phyloP scores from a whole-genome alignment of 2,329 filamentous ascomycete species.

The Cladophialophora immunda region DNA sequence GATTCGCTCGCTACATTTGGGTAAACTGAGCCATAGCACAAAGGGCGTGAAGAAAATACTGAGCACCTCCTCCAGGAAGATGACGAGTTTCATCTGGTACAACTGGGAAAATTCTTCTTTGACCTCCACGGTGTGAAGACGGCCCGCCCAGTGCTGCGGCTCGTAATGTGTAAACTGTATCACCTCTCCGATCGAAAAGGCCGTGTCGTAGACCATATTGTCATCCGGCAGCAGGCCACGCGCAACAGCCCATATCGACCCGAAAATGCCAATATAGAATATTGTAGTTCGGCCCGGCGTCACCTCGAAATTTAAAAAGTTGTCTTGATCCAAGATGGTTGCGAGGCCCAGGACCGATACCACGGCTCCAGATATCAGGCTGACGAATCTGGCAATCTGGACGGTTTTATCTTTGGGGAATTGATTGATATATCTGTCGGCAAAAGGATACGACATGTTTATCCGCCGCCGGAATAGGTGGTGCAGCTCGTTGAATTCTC shows the following conservation, averaged over 20 bases:
- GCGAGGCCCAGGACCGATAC: slow-evolving; percentile 84
- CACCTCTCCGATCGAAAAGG: slow-evolving; percentile 86
- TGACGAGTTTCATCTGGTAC: slow-evolving; percentile 90
- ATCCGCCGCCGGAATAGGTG: slow-evolving; percentile 90
- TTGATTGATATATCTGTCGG: slow-evolving; percentile 90
- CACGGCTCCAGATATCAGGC: slow-evolving; percentile 86
- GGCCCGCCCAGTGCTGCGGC: slow-evolving; percentile 85
- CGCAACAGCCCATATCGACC: slow-evolving; percentile 82
- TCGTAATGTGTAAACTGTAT: slow-evolving; percentile 93
- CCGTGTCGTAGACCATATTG: slow-evolving; percentile 87
- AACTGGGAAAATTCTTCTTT: slow-evolving; percentile 88
- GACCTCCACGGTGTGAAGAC: slow-evolving; percentile 93
- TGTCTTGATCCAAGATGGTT: slow-evolving; percentile 86
- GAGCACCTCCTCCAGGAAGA: slow-evolving; percentile 90
- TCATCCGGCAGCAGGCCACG: slow-evolving; percentile 88
- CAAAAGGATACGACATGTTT: slow-evolving; percentile 94
- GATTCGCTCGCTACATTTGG: slow-evolving; percentile 87
- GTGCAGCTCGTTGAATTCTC: slow-evolving; percentile 95
- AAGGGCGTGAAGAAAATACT: slow-evolving; percentile 93
- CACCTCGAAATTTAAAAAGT: slow-evolving; percentile 91
- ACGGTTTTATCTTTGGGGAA: slow-evolving; percentile 96
- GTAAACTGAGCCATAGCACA: slow-evolving; percentile 84
- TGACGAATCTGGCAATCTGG: slow-evolving; percentile 81
- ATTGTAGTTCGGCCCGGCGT: slow-evolving; percentile 86
- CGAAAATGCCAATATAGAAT: slow-evolving; percentile 87